Base-by-base conservation (phyloP, 2,329 filamentous ascomycete genomes). In the Hortaea werneckii region DNA sequence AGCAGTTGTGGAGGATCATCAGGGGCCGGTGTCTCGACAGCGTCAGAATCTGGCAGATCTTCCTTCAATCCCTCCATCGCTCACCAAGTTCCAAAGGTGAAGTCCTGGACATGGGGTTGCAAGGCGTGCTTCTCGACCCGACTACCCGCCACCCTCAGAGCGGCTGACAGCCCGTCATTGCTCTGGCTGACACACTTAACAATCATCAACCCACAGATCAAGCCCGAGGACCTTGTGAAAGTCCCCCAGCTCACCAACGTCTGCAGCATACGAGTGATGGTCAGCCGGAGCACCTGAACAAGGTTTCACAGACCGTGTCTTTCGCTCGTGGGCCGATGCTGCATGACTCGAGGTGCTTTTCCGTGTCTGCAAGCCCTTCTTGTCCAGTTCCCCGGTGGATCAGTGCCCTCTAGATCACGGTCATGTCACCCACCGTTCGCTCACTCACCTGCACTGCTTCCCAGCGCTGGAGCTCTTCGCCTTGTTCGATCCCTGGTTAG, bases 111-210 rank as follows among this genome's bases (percentile, higher is more conserved):
- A 20, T 20, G 20, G 20, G 20, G 20, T 2, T 20, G 20, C 20
- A 20, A 20, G 2, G 20, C 20, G 20, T 20, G 20, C 20, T 20
- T 20, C 20, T 20, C 20, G 20, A 20, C 20, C 20, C 20, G 20
- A 20, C 20, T 20, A 20, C 20, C 20, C 20, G 20, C 20, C 20
- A 20, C 20, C 20, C 20, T 20, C 20, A 20, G 20, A 20, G 20
- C 20, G n/a, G 32, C 32, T 9, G 40, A 28, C 11, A 35, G 41
- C 39, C 45, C 12, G 12, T 50, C 5, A 48, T 49, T 40, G 46
- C 46, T 26, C 10, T 60, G 57, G 57, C 29, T 58, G 10, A 53
- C 50, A 3, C 29, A 53, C 12, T 20, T 58, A 27, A 52, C 46
- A 4, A 37, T 59, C 1, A 32, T 46, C 13, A 41, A 42, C 20